Evolutionary conservation across 768 basidiomycete genomes (phyloP).

Genomic region (Roridomyces roridus): DNA sequence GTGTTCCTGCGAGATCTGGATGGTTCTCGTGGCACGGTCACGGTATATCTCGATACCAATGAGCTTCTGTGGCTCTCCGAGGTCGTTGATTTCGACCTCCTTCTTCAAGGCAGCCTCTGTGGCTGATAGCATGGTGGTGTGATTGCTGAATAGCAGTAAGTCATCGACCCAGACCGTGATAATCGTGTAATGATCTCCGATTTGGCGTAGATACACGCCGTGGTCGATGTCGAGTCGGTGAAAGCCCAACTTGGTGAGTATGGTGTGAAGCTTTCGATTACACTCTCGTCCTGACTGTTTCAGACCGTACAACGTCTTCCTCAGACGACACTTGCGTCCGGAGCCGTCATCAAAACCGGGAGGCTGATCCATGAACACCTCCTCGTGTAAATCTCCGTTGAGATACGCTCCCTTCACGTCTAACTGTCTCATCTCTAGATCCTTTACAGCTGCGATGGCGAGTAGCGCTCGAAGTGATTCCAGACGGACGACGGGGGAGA

Average conservation of each 20-base stretch:
- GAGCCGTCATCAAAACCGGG: too few relatives aligned
- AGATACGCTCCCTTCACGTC: too few relatives aligned
- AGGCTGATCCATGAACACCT: constrained; percentile 7
- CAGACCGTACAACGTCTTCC: constrained; percentile 6
- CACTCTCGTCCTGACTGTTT: constrained; percentile 22
- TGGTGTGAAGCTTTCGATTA: too few relatives aligned
- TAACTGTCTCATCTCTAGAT: constrained; percentile 7
- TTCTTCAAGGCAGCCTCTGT: too few relatives aligned
- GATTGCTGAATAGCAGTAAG: not conserved
- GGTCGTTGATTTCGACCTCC: too few relatives aligned
- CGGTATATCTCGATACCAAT: too few relatives aligned
- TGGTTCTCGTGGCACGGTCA: too few relatives aligned
- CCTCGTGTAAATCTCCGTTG: constrained; percentile 9
- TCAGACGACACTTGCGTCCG: constrained; percentile 3
- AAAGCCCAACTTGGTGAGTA: not conserved
- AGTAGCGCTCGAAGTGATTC: constrained; percentile 6
- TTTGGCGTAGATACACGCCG: not conserved
- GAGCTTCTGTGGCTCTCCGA: too few relatives aligned
- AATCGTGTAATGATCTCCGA: too few relatives aligned
- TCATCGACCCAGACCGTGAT: not conserved
- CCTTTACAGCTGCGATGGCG: constrained; percentile 1
- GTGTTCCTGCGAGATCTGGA: too few relatives aligned
- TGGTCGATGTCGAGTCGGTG: not conserved
- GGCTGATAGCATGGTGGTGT: not conserved
- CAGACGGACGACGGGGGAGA: constrained; percentile 4